Base-by-base conservation (phyloP, 371 early-diverging fungal genomes). In the Blastocladiella emersonii region DNA sequence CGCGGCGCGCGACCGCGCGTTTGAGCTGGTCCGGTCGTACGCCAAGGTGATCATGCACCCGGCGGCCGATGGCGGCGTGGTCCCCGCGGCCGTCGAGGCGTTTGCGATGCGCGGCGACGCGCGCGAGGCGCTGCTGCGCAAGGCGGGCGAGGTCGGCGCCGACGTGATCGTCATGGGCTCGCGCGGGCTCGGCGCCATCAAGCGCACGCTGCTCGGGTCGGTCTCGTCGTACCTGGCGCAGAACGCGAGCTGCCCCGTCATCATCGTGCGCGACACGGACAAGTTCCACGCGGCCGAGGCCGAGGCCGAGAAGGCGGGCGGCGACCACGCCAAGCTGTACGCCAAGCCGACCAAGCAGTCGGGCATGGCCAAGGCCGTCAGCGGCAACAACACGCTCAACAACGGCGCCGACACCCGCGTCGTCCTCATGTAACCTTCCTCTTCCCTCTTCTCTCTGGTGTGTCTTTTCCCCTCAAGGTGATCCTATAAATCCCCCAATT, bases 231-330 rank as follows among this genome's bases (percentile, higher is more conserved):
- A 48, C 25, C 17, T 62, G 37, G 53, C 34, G 19, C 27, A 59
- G 17, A 39, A 65, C 56, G 45, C 65, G 3, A 5, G 23, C 17
- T 53, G 56, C 39, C 55, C 65, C 7, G 65, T 65, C 12, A 21
- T 65, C 34, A 57, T 65, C 61, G 65, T 65, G 27, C 48, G 44
- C n/a, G n/a, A n/a, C n/a, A n/a, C n/a, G n/a, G n/a, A n/a, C n/a
- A n/a, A n/a, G n/a, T n/a, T n/a, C n/a, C n/a, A n/a, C n/a, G n/a
- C n/a, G n/a, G n/a, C n/a, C n/a, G n/a, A n/a, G n/a, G n/a, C n/a
- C n/a, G n/a, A n/a, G n/a, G n/a, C n/a, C n/a, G n/a, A n/a, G n/a
- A n/a, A n/a, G n/a, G n/a, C n/a, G n/a, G n/a, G n/a, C n/a, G n/a
- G n/a, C n/a, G n/a, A n/a, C n/a, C n/a, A n/a, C n/a, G n/a, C n/a